Evolutionary conservation across 1,284 basidiomycete species (phyloP).

Genomic region (Trichosporon sp.): DNA sequence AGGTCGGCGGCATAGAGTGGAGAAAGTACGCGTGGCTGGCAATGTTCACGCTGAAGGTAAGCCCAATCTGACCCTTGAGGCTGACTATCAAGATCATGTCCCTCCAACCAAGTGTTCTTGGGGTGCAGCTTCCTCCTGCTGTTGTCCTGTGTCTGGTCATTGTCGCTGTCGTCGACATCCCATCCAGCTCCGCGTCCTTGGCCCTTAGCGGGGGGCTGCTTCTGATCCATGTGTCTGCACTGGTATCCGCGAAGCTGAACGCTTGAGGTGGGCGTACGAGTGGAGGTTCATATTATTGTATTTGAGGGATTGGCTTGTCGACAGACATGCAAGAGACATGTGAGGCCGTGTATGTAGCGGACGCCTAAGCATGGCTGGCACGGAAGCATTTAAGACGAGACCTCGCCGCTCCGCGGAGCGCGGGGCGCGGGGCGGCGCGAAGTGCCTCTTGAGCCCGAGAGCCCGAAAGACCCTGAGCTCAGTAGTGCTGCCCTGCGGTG

Average conservation of each 20-base stretch:
- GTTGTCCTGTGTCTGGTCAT: slow-evolving; percentile 15
- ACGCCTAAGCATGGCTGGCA: no score
- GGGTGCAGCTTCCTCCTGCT: slow-evolving; percentile 6
- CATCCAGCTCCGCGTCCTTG: neutral
- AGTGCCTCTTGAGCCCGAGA: no score
- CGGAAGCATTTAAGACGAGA: no score
- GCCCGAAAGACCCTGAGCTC: no score
- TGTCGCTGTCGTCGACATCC: slow-evolving; percentile 18
- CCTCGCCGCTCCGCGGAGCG: no score
- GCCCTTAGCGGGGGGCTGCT: neutral
- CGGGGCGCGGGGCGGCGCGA: no score
- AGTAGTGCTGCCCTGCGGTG: no score
- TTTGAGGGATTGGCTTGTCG: no score
- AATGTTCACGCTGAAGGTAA: slow-evolving; percentile 22
- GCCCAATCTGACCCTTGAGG: neutral
- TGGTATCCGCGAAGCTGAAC: neutral
- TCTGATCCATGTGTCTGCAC: neutral
- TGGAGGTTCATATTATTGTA: neutral
- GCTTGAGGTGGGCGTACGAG: neutral
- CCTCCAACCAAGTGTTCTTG: slow-evolving; percentile 21
- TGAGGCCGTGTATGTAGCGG: no score
- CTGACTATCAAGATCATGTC: slow-evolving; percentile 22
- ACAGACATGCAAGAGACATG: no score
- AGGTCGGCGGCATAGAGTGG: neutral
- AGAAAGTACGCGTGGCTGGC: neutral